A percentile compares a stretch with the other conserved stretches of the same genome.
These are phyloP conservation scores for Ceratobasidium sp. DNA, from an alignment of 1,284 basidiomycete genomes.

Conservation along the genomic window DNA sequence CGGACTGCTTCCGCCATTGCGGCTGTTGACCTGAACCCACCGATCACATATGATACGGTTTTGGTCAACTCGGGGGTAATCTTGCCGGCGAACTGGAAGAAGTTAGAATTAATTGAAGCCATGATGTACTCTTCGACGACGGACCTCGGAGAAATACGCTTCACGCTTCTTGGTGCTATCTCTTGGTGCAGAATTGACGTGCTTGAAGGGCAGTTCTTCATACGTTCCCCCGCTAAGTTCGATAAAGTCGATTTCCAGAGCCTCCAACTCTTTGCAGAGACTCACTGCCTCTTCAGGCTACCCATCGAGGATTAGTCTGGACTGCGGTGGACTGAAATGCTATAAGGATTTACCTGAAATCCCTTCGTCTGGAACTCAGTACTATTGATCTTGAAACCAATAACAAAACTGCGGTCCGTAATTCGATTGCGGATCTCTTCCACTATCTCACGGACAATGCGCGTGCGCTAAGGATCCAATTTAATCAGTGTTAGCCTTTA, in stretches of 20 bases:
- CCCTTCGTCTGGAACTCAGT: slow-evolving; percentile 47
- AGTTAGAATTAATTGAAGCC: neutral
- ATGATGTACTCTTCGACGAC: slow-evolving; percentile 3
- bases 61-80: slow-evolving; percentile 50
- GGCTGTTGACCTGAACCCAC: slow-evolving; percentile 54
- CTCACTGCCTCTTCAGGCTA: slow-evolving; percentile 53
- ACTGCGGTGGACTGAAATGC: neutral
- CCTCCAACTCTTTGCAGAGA: slow-evolving; percentile 55
- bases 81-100: slow-evolving; percentile 54
- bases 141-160: slow-evolving; percentile 50
- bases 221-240: slow-evolving; percentile 58
- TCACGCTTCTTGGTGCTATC: slow-evolving; percentile 52
- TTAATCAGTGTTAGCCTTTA: neutral
- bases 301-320: neutral
- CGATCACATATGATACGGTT: slow-evolving; percentile 55
- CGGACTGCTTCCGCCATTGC: slow-evolving; percentile 54
- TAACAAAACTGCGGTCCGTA: slow-evolving; percentile 50
- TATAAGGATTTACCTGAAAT: slow-evolving; percentile 35
- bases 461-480: slow-evolving; percentile 46
- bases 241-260: slow-evolving; percentile 57
- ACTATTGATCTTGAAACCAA: slow-evolving; percentile 58
- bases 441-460: slow-evolving; percentile 50
- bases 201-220: slow-evolving; percentile 48
- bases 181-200: slow-evolving; percentile 43
- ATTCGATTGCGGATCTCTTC: slow-evolving; percentile 50